These are phyloP conservation scores for barrel medic (Medicago truncatula) DNA, from an alignment of 306 rosid species.

Conservation along the genomic window MtrunA17r5.0-ANR NC_053046.1:39049501-39050000, in stretches of 20 bases:
- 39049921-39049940: constrained; percentile 73
- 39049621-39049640: constrained; percentile 46
- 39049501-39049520: constrained; percentile 58
- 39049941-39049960: constrained; percentile 47
- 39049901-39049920: constrained; percentile 78
- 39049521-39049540: constrained; percentile 36
- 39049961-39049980: constrained; percentile 66
- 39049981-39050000: constrained; percentile 73
- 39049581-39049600: no score
- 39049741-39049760: constrained; percentile 69
- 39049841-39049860: constrained; percentile 66
- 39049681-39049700: constrained; percentile 65
- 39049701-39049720: constrained; percentile 89
- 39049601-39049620: background rate
- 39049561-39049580: background rate
- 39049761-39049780: constrained; percentile 48
- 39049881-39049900: constrained; percentile 65
- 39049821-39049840: constrained; percentile 63
- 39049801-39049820: constrained; percentile 73
- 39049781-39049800: constrained; percentile 49
- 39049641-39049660: constrained; percentile 54
- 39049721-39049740: constrained; percentile 57
- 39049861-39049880: constrained; percentile 63
- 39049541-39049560: constrained; percentile 10
- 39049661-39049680: constrained; percentile 66